A percentile compares a stretch with the other conserved stretches of the same genome.
phyloP scores from a whole-genome alignment of 371 early-diverging fungal genomes.

The Rhizopus stolonifer region DNA sequence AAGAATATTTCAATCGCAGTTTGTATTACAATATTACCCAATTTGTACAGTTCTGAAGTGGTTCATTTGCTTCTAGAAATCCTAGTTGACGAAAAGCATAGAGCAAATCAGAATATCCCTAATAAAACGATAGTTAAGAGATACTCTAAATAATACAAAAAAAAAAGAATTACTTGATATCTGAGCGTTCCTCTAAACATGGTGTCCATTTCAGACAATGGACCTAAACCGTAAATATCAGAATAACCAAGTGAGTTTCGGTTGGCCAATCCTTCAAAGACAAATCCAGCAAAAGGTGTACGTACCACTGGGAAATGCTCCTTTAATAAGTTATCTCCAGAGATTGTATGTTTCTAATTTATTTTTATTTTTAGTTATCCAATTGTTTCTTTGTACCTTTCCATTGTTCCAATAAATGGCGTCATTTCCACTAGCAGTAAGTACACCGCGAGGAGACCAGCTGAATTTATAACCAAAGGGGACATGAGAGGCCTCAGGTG shows the following conservation, averaged over 20 bases:
- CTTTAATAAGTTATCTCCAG: constrained; percentile 78
- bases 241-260: constrained; percentile 74
- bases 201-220: constrained; percentile 67
- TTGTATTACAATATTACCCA: constrained; percentile 44
- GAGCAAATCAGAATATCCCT: constrained; percentile 67
- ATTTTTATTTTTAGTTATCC: background rate
- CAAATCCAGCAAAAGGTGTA: constrained; percentile 78
- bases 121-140: too few species aligned
- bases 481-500: constrained; percentile 84
- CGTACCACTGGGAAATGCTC: constrained; percentile 59
- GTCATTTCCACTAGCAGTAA: constrained; percentile 81
- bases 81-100: constrained; percentile 63
- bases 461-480: constrained; percentile 92
- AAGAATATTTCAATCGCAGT: too few species aligned
- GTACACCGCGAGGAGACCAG: constrained; percentile 86
- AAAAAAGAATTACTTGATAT: constrained; percentile 73
- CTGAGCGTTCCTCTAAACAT: constrained; percentile 88
- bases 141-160: too few species aligned
- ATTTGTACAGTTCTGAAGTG: constrained; percentile 30
- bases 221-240: constrained; percentile 64
- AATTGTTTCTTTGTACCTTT: constrained; percentile 42
- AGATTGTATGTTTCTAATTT: constrained; percentile 41
- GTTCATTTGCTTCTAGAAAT: constrained; percentile 37
- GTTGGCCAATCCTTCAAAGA: constrained; percentile 85
- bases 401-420: constrained; percentile 78